These are phyloP conservation scores for Fusarium sulawesiense DNA, from an alignment of 2,329 filamentous ascomycete species.

Conservation along the genomic window DNA sequence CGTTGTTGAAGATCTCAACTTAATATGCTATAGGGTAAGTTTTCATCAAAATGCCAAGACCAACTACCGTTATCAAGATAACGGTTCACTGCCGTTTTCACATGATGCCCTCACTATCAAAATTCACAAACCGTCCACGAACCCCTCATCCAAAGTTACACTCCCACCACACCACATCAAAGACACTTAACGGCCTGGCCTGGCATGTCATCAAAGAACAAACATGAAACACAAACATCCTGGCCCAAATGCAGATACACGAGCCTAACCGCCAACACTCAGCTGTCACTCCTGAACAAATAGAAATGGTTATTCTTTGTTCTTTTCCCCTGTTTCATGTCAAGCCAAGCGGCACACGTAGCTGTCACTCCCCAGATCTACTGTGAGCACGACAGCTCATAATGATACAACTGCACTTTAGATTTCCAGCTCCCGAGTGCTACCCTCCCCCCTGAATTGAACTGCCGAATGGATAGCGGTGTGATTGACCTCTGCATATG, in stretches of 20 bases:
- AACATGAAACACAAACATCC: constrained; percentile 18
- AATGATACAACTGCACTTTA: background rate
- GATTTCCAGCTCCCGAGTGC: constrained; percentile 5
- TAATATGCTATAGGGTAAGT: constrained; percentile 4
- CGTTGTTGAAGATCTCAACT: background rate
- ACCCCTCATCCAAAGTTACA: constrained; percentile 8
- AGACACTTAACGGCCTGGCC: constrained; percentile 2
- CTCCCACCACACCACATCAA: background rate
- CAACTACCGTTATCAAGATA: constrained; percentile 7
- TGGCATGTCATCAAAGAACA: constrained; percentile 9
- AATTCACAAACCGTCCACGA: background rate
- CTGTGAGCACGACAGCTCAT: constrained; percentile 1
- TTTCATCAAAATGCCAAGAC: background rate
- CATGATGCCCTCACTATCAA: background rate
- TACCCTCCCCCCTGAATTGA: constrained; percentile 14
- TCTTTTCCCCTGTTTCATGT: constrained; percentile 23
- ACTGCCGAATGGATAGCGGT: constrained; percentile 23
- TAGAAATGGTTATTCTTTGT: constrained; percentile 10
- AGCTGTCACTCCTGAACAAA: background rate
- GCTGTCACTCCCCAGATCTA: constrained; percentile 2
- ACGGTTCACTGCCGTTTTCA: constrained; percentile 20
- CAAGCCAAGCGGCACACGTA: constrained; percentile 8
- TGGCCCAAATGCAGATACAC: constrained; percentile 26
- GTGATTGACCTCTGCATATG: constrained; percentile 14
- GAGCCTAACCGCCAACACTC: constrained; percentile 21